Conservation (phyloP, 2,329 filamentous ascomycete species). For the Aspergillus spinulosporus region DNA sequence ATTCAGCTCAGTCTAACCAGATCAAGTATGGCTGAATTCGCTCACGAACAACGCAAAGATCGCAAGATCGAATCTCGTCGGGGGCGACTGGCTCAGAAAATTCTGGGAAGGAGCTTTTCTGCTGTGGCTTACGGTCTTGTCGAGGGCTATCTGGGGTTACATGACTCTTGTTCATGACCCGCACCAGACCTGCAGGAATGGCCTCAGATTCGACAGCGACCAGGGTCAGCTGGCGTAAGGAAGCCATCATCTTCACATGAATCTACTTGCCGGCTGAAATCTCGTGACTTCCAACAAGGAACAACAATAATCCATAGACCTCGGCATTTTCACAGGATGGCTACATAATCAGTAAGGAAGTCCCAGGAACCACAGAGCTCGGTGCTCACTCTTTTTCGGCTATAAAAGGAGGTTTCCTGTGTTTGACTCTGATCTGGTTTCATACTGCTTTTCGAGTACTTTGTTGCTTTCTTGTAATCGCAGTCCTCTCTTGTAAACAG, state of each 20-base stretch:
- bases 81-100: too few species aligned
- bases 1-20: too few species aligned
- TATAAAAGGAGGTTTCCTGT: slow-evolving; percentile 18
- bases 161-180: too few species aligned
- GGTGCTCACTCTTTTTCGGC: too few species aligned
- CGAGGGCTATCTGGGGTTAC: too few species aligned
- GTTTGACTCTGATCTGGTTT: slow-evolving; percentile 5
- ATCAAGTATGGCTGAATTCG: too few species aligned
- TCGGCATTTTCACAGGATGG: slow-evolving; percentile 34
- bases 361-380: slow-evolving; percentile 10
- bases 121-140: too few species aligned
- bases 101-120: too few species aligned
- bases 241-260: slow-evolving; percentile 26
- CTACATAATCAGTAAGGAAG: slow-evolving; percentile 21
- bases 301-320: slow-evolving; percentile 31
- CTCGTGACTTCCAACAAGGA: slow-evolving; percentile 31
- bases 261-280: slow-evolving; percentile 16
- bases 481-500: slow-evolving; percentile 1
- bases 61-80: too few species aligned
- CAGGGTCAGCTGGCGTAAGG: not conserved
- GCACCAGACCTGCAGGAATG: too few species aligned
- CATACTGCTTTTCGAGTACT: slow-evolving; percentile 1
- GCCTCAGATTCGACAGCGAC: slow-evolving; percentile 5
- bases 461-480: slow-evolving; percentile 6
- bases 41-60: too few species aligned